Evolutionary conservation across 2,329 filamentous ascomycete species (phyloP).

Genomic region (Epichloe baconii): DNA sequence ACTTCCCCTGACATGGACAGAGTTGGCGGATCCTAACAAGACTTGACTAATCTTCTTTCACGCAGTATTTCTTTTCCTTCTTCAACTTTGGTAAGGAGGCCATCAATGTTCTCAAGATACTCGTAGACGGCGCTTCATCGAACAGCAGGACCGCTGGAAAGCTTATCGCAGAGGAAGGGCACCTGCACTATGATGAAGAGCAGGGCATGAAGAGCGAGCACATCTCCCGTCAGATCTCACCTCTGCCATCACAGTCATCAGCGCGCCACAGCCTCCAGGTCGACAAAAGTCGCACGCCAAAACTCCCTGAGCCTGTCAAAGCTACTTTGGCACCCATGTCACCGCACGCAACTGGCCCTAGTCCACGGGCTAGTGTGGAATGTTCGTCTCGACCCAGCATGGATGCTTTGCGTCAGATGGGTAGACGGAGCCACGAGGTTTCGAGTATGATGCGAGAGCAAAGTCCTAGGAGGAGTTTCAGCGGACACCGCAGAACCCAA

Average conservation of each 20-base stretch:
- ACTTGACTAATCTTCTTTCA: slow-evolving; percentile 1
- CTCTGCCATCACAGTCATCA: slow-evolving; percentile 8
- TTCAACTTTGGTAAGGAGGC: slow-evolving; percentile 78
- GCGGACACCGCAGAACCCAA: slow-evolving; percentile 39
- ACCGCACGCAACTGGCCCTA: slow-evolving; percentile 29
- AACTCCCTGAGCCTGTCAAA: slow-evolving; percentile 43
- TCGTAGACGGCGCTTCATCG: slow-evolving; percentile 51
- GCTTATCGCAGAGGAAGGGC: slow-evolving; percentile 8
- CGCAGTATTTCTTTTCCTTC: slow-evolving; percentile 89
- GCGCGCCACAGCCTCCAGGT: slow-evolving; percentile 11
- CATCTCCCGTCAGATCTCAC: not conserved
- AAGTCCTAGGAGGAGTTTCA: slow-evolving; percentile 48
- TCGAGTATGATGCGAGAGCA: slow-evolving; percentile 28
- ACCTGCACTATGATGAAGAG: slow-evolving; percentile 1
- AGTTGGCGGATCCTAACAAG: not conserved
- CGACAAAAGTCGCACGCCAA: slow-evolving; percentile 24
- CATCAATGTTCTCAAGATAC: slow-evolving; percentile 59
- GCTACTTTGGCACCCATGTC: slow-evolving; percentile 46
- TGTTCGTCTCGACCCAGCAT: slow-evolving; percentile 35
- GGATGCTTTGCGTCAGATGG: slow-evolving; percentile 35
- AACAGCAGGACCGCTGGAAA: slow-evolving; percentile 20
- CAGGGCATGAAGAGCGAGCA: not conserved
- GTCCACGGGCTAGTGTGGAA: slow-evolving; percentile 44
- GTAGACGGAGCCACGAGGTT: slow-evolving; percentile 39
- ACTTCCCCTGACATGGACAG: slow-evolving; percentile 7